phyloP scores from a whole-genome alignment of 2,329 filamentous ascomycete species.

The Juglanconis oblonga region DNA sequence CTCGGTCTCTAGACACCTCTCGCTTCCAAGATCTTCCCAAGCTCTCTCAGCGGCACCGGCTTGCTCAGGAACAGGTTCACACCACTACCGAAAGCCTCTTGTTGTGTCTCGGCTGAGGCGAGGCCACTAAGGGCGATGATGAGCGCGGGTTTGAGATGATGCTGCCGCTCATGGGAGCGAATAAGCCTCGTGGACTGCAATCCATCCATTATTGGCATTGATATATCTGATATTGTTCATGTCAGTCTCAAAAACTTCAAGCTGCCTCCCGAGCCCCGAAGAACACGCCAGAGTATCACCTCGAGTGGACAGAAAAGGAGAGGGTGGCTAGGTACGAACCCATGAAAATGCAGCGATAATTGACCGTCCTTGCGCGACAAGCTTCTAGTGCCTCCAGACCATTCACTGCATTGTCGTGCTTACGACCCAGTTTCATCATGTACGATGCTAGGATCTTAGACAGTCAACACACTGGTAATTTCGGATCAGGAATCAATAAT shows the following conservation, averaged over 20 bases:
- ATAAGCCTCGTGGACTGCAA: conserved; percentile 28
- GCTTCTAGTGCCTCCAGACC: conserved; percentile 46
- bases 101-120: conserved; percentile 38
- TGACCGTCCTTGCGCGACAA: conserved; percentile 31
- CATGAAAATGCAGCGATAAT: conserved; percentile 47
- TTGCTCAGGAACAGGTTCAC: conserved; percentile 48
- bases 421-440: conserved; percentile 35
- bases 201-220: conserved; percentile 31
- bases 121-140: conserved; percentile 47
- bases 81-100: conserved; percentile 43
- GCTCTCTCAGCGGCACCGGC: conserved; percentile 36
- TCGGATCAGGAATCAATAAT: neutral
- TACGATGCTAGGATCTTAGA: conserved; percentile 32
- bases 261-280: too few species aligned
- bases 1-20: neutral
- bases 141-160: conserved; percentile 29
- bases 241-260: neutral
- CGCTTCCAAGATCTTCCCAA: neutral
- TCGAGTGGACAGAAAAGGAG: neutral
- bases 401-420: conserved; percentile 40
- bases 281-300: neutral
- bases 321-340: conserved; percentile 24
- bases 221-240: conserved; percentile 21
- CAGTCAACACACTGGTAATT: neutral
- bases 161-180: conserved; percentile 23